Base-by-base conservation (phyloP, 2,329 filamentous ascomycete genomes). In the Neonectria punicea region DNA sequence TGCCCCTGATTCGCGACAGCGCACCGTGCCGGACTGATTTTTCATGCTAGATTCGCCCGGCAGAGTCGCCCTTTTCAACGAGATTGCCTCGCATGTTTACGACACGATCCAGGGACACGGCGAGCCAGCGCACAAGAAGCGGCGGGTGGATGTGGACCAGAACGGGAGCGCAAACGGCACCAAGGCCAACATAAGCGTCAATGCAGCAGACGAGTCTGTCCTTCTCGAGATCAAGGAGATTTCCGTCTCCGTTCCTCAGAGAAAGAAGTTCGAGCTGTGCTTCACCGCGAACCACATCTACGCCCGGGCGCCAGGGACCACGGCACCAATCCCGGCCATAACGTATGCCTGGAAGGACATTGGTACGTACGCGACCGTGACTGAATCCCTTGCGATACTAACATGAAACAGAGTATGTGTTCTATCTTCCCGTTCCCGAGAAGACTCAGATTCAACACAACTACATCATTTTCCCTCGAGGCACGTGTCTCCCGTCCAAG, bases 191-290 rank as follows among this genome's bases (percentile, higher is more conserved):
- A 70, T 66, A 58, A 57, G 67, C 67, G 63, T 77, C 25, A 81
- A 82, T 54, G 81, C 85, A 1, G 80, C 80, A 2, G 78, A 81
- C 6, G 87, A 90, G 69, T 72, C 81, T 7, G 78, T 90, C 0
- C 77, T 90, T 28, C 80, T 91, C 18, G 86, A 86, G 67, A 82
- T 91, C 64, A 89, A 89, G 76, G 89, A 91, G 49, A 88, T 92
- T 20, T 91, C 89, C 0, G 82, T 91, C n/a, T 86, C 88, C 1
- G 83, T 90, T 4, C 90, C 90, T 0, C 87, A 89, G 78, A 83
- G 90, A 67, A 92, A 92, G 79, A 92, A 91, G 77, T 88, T 88
- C 70, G 87, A 89, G 68, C 76, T 92, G 9, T 89, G 87, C 76
- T 86, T 91, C 67, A 91, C 89, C 2, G 78, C 83, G 6, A 82